Evolutionary conservation across 2,329 filamentous ascomycete genomes (phyloP), one percentile per base, ranked within the genome.

Genomic region (Colletotrichum tamarilloi): DNA sequence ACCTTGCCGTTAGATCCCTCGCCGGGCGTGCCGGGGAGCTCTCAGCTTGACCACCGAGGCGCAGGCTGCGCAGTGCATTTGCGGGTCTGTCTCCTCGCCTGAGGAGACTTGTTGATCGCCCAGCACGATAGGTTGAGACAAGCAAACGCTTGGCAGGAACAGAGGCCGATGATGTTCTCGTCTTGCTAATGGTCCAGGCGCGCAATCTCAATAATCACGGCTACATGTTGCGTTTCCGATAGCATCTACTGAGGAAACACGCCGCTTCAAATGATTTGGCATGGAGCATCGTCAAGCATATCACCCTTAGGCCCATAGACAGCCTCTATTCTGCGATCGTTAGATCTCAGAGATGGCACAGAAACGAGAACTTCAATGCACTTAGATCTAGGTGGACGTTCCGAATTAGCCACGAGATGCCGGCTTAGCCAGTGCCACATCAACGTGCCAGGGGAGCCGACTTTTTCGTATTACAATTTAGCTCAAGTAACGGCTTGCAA

Each of bases 21-120:
- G 32, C 53, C 67, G 35, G 30, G 28, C 38, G 38, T 22, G n/a
- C 24, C n/a, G 22, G 22, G 49, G 35, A 46, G 26, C 38, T 22
- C 24, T 70, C 70, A 73, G 67, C 71, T 71, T 28, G 26, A 56
- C 35, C n/a, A 70, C 24, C 49, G 60, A 73, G 67, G 71, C 71
- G 71, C 71, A 73, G 70, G 26, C 56, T 49, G 9, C 62, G 22
- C n/a, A 56, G 46, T 30, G 55, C 70, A n/a, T 53, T 12, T 35
- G 46, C 46, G 66, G 68, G 63, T 35, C 63, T n/a, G 14, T 32
- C 14, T 30, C 64, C 19, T 46, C 55, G 28, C 22, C 58, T 72
- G 42, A 24, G 52, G 65, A 56, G 42, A 68, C n/a, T 14, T 55
- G 24, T 64, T 30, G 58, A 55, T 63, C 53, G 42, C 52, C 65